Evolutionary conservation across 202 grass and related monocot genomes (phyloP), one percentile per base, ranked within the genome.

Genomic region (Digitaria exilis): DNA sequence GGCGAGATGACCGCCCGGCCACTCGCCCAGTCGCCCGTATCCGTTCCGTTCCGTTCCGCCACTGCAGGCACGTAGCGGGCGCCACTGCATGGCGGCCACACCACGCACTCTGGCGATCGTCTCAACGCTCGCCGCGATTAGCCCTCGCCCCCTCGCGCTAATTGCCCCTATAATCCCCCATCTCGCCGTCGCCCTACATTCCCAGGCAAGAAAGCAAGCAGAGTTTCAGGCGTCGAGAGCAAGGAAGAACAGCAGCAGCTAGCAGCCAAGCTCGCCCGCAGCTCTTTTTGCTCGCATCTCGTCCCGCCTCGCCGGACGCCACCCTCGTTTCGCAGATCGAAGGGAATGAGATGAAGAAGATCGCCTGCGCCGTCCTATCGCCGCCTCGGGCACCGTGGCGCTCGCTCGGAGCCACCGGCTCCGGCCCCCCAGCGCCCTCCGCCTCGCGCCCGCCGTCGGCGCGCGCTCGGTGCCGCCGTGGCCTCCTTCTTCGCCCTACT

Each of bases 281-380:
- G 63, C 65, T 55, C 65, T 76, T 79, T 73, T n/a, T 80, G 85
- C 73, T 81, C 85, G 50, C 71, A 82, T 69, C 73, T n/a, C 77
- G 67, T 50, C 22, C 67, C 59, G 35, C 41, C 19, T 37, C 45
- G 16, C 52, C 22, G 9, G 12, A n/a, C 21, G 54, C 48, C 48
- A n/a, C n/a, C n/a, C n/a, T 16, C 48, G 1, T 14, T 15, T 15
- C 57, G 22, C 12, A 24, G 57, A 60, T n/a, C n/a, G n/a, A n/a
- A 60, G 57, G 69, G 57, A 94, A 91, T 88, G 92, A 90, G 91
- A 93, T 93, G 91, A 93, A 87, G 84, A 93, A 88, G 91, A 82
- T 92, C 79, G 87, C 87, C 84, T 92, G 87, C 84, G 87, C 77
- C 81, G 87, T 85, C 81, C 91, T 92, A 67, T 90, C 87, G 87